Evolutionary conservation across 768 basidiomycete genomes (phyloP), one percentile per base, ranked within the genome.

Genomic region (Neoboletus magnificus): DNA sequence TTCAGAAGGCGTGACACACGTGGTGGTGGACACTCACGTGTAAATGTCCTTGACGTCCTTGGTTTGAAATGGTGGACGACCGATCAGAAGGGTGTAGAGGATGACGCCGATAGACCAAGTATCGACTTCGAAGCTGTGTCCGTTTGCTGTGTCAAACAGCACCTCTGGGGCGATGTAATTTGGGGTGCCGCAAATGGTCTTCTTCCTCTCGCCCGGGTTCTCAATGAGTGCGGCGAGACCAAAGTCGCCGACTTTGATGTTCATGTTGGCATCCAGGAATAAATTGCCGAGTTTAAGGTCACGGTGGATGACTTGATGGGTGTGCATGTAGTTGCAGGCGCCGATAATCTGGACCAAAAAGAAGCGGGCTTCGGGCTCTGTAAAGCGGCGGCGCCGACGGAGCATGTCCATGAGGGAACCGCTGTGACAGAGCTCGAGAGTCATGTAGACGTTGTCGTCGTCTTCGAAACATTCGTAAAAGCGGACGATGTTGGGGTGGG

Each of bases 141-240:
- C 95, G 60, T 93, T 95, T 18, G 86, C 91, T 25, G 89, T 93
- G 69, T 98, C 94, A 69, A 96, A 97, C 61, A 99, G 76, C 23
- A 98, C 94, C 68, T 98, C 96, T 0, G 97, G 97, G 0, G 97
- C 96, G 59, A 99, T 98, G 69, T 99, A 98, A 69, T 99, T 98
- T 2, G 96, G 97, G 0, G 96, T 99, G 1, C 96, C 96, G 62
- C 97, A 98, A 45, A 98, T 97, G 0, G 96, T 99, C 84, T 98
- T 98, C 81, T 98, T 97, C 67, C 96, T 77, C 72, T 98, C 96
- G 0, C 96, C 96, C 12, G 91, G 91, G 67, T 85, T 95, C 76
- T 98, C 95, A 46, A 98, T 96, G 46, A 99, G 81, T 2, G 96
- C 97, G 0, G 97, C 96, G 22, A 99, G 79, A 11, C 96, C 96